phyloP scores from a whole-genome alignment of 148 eudicot species.

The Mesembryanthemum crystallinum region DNA sequence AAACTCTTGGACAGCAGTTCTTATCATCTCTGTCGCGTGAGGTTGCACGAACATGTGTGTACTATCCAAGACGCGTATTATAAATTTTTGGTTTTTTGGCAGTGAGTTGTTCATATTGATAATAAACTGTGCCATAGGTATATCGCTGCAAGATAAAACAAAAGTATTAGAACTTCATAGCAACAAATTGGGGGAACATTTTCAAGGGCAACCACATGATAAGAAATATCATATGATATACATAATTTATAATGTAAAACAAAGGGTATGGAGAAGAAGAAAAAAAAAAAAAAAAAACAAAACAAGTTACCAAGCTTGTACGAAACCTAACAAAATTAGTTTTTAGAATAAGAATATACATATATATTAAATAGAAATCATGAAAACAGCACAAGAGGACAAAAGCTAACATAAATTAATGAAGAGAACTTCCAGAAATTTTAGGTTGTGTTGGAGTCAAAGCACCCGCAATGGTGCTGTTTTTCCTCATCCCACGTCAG shows the following conservation, averaged over 20 bases:
- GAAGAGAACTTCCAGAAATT: no score
- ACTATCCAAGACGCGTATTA: conserved; percentile 61
- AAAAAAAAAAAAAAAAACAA: background rate
- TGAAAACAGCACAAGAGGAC: no score
- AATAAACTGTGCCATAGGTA: conserved; percentile 86
- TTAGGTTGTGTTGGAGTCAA: no score
- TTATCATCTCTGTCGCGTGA: conserved; percentile 62
- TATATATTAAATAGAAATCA: no score
- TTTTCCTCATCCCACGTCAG: no score
- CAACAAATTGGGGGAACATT: no score
- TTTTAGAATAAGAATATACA: no score
- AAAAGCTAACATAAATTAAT: no score
- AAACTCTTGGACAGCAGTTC: conserved; percentile 58
- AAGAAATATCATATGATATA: background rate
- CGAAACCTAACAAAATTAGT: no score
- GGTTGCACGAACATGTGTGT: conserved; percentile 79
- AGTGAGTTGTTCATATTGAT: conserved; percentile 53
- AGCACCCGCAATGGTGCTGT: no score
- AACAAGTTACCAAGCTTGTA: background rate
- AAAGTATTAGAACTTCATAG: background rate
- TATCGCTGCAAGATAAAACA: conserved; percentile 49
- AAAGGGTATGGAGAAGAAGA: background rate
- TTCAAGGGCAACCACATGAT: background rate
- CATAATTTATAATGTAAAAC: background rate
- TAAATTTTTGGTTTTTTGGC: conserved; percentile 67